Evolutionary conservation across 2,329 filamentous ascomycete species (phyloP).

Genomic region (Arthrinium phaeospermum): DNA sequence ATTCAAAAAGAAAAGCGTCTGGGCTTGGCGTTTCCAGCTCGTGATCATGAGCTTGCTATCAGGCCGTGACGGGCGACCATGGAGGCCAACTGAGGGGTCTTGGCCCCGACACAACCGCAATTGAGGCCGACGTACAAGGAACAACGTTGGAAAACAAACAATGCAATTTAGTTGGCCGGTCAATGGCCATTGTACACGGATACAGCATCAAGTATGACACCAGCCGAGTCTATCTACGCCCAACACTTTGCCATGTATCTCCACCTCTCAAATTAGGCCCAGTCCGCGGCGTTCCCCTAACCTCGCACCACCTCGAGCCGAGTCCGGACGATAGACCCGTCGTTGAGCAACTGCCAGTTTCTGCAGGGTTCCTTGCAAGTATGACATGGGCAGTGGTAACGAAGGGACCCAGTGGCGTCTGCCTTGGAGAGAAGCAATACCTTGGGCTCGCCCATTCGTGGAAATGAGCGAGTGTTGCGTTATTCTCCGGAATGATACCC

Average conservation of each 20-base stretch:
- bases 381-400: too few relatives aligned
- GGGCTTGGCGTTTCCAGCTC: slow-evolving; percentile 6
- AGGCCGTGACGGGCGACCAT: background rate
- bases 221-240: background rate
- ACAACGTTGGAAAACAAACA: background rate
- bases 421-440: background rate
- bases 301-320: background rate
- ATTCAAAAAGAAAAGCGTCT: background rate
- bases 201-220: background rate
- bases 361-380: background rate
- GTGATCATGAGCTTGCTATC: background rate
- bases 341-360: background rate
- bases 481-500: background rate
- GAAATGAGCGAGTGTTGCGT: background rate
- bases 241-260: background rate
- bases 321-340: background rate
- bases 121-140: background rate
- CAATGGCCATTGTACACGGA: background rate
- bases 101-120: background rate
- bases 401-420: background rate
- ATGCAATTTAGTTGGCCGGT: background rate
- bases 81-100: background rate
- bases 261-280: background rate
- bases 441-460: too few relatives aligned
- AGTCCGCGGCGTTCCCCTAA: background rate